Conservation (phyloP, 305 asterid species). For the Fraxinus xanthoxyloides region DNA sequence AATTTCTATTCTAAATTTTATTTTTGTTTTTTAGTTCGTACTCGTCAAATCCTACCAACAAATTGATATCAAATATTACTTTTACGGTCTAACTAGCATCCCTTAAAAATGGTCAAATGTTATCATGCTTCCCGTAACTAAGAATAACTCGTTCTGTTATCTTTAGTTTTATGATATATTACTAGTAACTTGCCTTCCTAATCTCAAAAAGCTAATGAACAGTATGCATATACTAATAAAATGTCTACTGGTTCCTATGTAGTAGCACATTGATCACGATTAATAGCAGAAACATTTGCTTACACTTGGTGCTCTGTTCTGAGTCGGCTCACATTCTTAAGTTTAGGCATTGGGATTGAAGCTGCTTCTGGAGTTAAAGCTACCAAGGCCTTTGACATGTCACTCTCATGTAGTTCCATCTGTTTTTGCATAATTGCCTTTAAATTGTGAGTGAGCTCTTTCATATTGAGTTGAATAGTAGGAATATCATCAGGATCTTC, state of each 20-base stretch:
- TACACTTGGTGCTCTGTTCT: constrained; percentile 99
- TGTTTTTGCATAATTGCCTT: constrained; percentile 63
- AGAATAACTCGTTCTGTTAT: constrained; percentile 2
- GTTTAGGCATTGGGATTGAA: constrained; percentile 90
- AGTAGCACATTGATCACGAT: constrained; percentile 7
- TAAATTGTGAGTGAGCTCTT: constrained; percentile 76
- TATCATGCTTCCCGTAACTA: constrained; percentile 5
- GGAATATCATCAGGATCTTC: constrained; percentile 91
- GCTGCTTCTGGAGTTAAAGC: constrained; percentile 87
- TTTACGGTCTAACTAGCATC: not conserved
- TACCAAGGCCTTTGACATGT: constrained; percentile 88
- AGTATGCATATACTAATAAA: constrained; percentile 9
- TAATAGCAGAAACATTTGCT: constrained; percentile 37
- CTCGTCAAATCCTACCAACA: not conserved
- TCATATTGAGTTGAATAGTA: constrained; percentile 78
- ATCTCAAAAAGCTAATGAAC: not conserved
- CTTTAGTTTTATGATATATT: not conserved
- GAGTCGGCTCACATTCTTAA: constrained; percentile 81
- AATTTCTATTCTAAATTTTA: not conserved
- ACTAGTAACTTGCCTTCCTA: constrained; percentile 12
- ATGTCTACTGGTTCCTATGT: constrained; percentile 10
- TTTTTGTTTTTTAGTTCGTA: not conserved
- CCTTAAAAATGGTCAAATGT: constrained; percentile 8
- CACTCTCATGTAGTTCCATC: constrained; percentile 59
- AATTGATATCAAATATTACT: not conserved